Percentiles rank a stretch among this genome's conserved stretches.
Evolutionary conservation across 371 early-diverging fungal species (phyloP).

Genomic region (Mortierella sp.): DNA sequence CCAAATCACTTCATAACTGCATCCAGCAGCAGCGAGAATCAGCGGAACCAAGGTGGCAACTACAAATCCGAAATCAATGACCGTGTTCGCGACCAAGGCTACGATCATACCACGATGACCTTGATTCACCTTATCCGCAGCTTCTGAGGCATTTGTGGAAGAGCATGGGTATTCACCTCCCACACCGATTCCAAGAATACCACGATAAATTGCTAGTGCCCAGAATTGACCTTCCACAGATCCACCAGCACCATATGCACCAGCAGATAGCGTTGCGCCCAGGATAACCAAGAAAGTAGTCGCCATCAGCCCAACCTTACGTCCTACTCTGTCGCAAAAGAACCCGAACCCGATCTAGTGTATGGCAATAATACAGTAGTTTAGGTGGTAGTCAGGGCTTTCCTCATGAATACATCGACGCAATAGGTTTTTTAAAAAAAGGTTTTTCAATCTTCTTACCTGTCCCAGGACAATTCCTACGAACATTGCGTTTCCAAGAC

Average conservation of each 20-base stretch:
- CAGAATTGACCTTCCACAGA: constrained; percentile 64
- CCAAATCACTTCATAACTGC: constrained; percentile 64
- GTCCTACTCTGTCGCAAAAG: constrained; percentile 64
- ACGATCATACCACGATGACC: constrained; percentile 67
- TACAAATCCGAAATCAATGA: constrained; percentile 70
- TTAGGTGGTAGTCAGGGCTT: no score
- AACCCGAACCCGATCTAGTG: constrained; percentile 58
- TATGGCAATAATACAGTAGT: no score
- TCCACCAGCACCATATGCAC: constrained; percentile 43
- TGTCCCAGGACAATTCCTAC: constrained; percentile 58
- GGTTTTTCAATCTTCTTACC: background rate
- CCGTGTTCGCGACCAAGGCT: constrained; percentile 66
- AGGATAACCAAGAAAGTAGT: constrained; percentile 64
- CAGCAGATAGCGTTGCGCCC: constrained; percentile 63
- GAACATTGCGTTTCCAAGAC: constrained; percentile 56
- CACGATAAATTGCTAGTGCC: constrained; percentile 71
- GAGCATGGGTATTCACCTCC: constrained; percentile 72
- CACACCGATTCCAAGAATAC: constrained; percentile 65
- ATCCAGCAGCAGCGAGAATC: constrained; percentile 60
- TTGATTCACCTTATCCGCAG: constrained; percentile 70
- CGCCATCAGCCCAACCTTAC: constrained; percentile 64
- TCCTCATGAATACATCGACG: no score
- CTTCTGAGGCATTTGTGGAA: constrained; percentile 69
- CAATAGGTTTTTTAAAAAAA: no score
- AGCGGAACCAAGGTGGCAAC: constrained; percentile 68